Base-by-base conservation (phyloP, 2,329 filamentous ascomycete species). In the Microsporum canis region DNA sequence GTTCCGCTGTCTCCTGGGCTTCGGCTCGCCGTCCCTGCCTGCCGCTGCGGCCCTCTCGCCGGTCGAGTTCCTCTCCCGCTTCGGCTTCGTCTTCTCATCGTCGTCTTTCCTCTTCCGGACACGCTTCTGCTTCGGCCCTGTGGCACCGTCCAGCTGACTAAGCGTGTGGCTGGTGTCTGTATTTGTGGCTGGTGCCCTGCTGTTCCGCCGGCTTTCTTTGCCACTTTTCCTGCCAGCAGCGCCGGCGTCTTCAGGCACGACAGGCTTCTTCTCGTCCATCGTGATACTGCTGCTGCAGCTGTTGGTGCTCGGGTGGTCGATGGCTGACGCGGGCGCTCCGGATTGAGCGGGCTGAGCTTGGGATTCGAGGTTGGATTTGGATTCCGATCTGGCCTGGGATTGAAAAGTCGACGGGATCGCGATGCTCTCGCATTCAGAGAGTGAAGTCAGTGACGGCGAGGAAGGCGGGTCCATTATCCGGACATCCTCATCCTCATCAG, bases 101-200 rank as follows among this genome's bases (percentile, higher is more conserved):
- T 73, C 71, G 63, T 76, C 71, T 71, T 76, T 73, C 71, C 76
- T 74, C 61, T 73, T 72, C 68, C 74, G 73, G 67, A 73, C 65
- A 67, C 65, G 64, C 66, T 65, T 60, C 62, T 62, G 53, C 60
- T 66, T 64, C 60, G 63, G 60, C 60, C 51, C 58, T 63, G 63
- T 62, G 67, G 65, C 63, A n/a, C 14, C 7, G 17, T 55, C 49
- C n/a, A 62, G 61, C 57, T 60, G 61, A 61, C 65, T 66, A 34
- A 59, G 3, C 33, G 51, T 60, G 58, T 56, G 64, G 62, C 51
- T 47, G 51, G 47, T 43, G 56, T 60, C 58, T 60, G 66, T 53
- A 49, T 59, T 62, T 62, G 62, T 62, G 43, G 61, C 62, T 59
- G 61, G 47, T 39, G 58, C 58, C 56, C 41, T 49, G 61, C 49